Percentiles rank a stretch among this genome's conserved stretches.
Evolutionary conservation across 306 rosid species (phyloP).

Genomic region (Lathyrus aphaca): DNA sequence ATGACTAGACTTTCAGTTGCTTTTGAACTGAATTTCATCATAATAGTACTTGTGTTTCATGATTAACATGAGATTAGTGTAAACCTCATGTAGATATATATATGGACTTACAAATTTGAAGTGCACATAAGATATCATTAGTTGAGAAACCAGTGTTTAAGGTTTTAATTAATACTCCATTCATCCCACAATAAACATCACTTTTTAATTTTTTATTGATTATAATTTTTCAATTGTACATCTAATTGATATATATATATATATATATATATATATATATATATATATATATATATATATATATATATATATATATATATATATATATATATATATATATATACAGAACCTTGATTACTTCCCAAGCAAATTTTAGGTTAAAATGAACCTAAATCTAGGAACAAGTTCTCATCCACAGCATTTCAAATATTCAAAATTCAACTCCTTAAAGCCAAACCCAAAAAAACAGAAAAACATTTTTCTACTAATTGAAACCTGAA

Average conservation of each 20-base stretch:
- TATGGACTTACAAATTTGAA: slow-evolving; percentile 59
- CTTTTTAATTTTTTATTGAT: not conserved
- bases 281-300: too few relatives aligned
- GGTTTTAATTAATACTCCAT: slow-evolving; percentile 43
- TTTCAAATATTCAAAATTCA: slow-evolving; percentile 25
- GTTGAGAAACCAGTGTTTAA: slow-evolving; percentile 60
- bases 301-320: too few relatives aligned
- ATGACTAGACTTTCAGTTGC: slow-evolving; percentile 60
- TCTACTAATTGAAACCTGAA: not conserved
- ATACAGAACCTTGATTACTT: too few relatives aligned
- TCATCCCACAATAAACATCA: not conserved
- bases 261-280: not conserved
- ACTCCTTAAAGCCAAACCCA: not conserved
- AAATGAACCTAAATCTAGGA: slow-evolving; percentile 32
- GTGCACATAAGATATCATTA: slow-evolving; percentile 45
- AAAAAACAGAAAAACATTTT: not conserved
- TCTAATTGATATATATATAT: not conserved
- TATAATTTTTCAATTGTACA: not conserved
- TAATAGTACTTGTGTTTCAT: slow-evolving; percentile 49
- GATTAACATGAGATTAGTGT: slow-evolving; percentile 67
- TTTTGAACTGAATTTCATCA: slow-evolving; percentile 60
- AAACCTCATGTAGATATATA: slow-evolving; percentile 61
- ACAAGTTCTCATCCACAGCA: slow-evolving; percentile 2
- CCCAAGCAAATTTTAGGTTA: slow-evolving; percentile 16
- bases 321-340: too few relatives aligned